Evolutionary conservation across 2,329 filamentous ascomycete species (phyloP), one percentile per base, ranked within the genome.

Genomic region (Botryosphaeria dothidea): DNA sequence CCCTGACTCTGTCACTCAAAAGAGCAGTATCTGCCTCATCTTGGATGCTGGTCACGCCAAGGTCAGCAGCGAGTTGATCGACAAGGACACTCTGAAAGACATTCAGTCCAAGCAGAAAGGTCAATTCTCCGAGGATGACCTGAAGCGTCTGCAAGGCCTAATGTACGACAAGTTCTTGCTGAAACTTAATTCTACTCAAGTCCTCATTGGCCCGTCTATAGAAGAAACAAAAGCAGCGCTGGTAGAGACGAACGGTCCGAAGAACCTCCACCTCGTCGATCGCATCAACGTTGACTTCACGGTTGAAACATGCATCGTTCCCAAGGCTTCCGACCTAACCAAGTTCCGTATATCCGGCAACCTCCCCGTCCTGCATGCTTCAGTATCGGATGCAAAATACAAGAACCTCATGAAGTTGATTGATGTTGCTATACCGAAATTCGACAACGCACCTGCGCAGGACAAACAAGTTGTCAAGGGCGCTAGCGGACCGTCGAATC

Each of bases 111-210:
- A 97, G 74, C 92, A 98, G 73, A 91, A 88, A 63, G 90, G 93
- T 65, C 83, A 91, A 27, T 97, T 96, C 73, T 95, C 89, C 6
- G 92, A 96, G 15, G 89, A 94, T 66, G 96, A 99, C 73, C 92
- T 92, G 75, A 90, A 91, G 76, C 87, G 90, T 51, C 86, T 99
- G 3, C 93, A 98, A 75, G 91, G 90, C 17, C 84, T 97, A 71
- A 96, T 99, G 91, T 99, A 99, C 74, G 95, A 99, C 83, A 95
- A 93, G 64, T 99, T 99, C 76, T 83, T 92, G 46, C 86, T 99
- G 70, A 96, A 96, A 73, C 83, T 99, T 29, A 90, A 96, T 21
- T 96, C 94, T 0, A 99, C 95, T 0, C 95, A 99, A 77, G 88
- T 99, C 19, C 85, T 99, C 49, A 97, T 99, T 68, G 95, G 95